A percentile compares a stretch with the other conserved stretches of the same genome.
Conservation (phyloP, 2,329 filamentous ascomycete species). For the Fusarium verrucosum region DNA sequence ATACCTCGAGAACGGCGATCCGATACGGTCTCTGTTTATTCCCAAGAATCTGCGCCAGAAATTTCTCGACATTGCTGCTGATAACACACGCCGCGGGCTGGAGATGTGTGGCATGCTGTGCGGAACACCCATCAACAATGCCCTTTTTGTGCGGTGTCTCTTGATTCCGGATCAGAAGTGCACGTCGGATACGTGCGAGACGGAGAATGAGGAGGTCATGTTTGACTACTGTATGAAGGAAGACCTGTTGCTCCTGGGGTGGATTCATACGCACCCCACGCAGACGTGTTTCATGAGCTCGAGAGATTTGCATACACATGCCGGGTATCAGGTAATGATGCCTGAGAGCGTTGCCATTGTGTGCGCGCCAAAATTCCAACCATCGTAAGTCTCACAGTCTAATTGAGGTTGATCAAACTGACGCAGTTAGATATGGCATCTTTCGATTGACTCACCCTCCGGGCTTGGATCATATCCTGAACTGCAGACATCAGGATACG, state of each 20-base stretch:
- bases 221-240: constrained; percentile 90
- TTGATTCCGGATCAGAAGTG: constrained; percentile 91
- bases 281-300: constrained; percentile 99
- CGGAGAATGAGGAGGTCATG: constrained; percentile 82
- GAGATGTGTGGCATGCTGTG: constrained; percentile 97
- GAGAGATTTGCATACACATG: constrained; percentile 91
- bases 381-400: constrained; percentile 66
- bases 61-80: constrained; percentile 77
- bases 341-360: constrained; percentile 97
- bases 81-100: constrained; percentile 82
- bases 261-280: constrained; percentile 97
- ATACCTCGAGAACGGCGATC: constrained; percentile 88
- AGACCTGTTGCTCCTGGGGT: constrained; percentile 86
- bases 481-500: constrained; percentile 78
- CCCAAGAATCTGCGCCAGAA: constrained; percentile 76
- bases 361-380: constrained; percentile 83
- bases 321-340: constrained; percentile 95
- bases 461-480: constrained; percentile 83
- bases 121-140: constrained; percentile 90
- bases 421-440: constrained; percentile 76
- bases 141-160: constrained; percentile 87
- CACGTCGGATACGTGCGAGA: constrained; percentile 95
- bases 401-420: background rate
- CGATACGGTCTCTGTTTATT: constrained; percentile 87
- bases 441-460: constrained; percentile 95